These are phyloP conservation scores for Pythium vanterpoolii DNA, from an alignment of 352 stramenopile species.

Conservation along the genomic window DNA sequence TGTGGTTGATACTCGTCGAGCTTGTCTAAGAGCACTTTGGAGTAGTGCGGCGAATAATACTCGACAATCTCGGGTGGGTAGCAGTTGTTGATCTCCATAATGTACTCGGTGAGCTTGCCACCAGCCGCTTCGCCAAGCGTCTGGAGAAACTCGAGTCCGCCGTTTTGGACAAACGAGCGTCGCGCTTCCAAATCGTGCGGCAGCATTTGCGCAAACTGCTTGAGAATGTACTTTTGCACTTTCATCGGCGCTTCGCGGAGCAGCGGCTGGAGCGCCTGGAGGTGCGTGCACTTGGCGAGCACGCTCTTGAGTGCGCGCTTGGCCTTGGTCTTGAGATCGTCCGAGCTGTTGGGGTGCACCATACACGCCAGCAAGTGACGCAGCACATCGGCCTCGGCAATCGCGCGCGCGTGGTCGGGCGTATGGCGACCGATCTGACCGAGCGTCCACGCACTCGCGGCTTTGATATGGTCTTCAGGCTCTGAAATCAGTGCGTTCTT, in stretches of 20 bases:
- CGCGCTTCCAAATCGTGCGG: slow-evolving; percentile 92
- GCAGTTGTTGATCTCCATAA: slow-evolving; percentile 95
- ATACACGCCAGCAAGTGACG: slow-evolving; percentile 92
- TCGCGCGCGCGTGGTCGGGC: slow-evolving; percentile 89
- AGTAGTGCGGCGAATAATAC: slow-evolving; percentile 96
- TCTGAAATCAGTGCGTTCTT: slow-evolving; percentile 92
- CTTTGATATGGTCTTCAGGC: slow-evolving; percentile 95
- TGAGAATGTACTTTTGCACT: slow-evolving; percentile 96
- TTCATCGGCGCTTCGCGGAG: slow-evolving; percentile 91
- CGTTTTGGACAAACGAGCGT: slow-evolving; percentile 91
- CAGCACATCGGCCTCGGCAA: slow-evolving; percentile 92
- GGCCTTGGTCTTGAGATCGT: slow-evolving; percentile 93
- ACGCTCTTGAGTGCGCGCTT: slow-evolving; percentile 94
- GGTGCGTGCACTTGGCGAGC: slow-evolving; percentile 93
- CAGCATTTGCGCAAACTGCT: slow-evolving; percentile 94
- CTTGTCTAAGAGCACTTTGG: slow-evolving; percentile 94
- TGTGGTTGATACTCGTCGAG: slow-evolving; percentile 94
- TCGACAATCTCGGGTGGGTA: slow-evolving; percentile 96
- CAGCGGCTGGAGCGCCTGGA: slow-evolving; percentile 90
- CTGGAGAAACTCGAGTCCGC: slow-evolving; percentile 91
- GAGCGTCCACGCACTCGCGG: slow-evolving; percentile 93
- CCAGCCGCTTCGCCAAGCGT: slow-evolving; percentile 89
- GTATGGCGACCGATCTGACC: slow-evolving; percentile 94
- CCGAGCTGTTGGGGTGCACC: slow-evolving; percentile 89
- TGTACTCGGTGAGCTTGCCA: slow-evolving; percentile 94